Evolutionary conservation across 2,329 filamentous ascomycete species (phyloP).

Genomic region (Fusarium nematophilum): DNA sequence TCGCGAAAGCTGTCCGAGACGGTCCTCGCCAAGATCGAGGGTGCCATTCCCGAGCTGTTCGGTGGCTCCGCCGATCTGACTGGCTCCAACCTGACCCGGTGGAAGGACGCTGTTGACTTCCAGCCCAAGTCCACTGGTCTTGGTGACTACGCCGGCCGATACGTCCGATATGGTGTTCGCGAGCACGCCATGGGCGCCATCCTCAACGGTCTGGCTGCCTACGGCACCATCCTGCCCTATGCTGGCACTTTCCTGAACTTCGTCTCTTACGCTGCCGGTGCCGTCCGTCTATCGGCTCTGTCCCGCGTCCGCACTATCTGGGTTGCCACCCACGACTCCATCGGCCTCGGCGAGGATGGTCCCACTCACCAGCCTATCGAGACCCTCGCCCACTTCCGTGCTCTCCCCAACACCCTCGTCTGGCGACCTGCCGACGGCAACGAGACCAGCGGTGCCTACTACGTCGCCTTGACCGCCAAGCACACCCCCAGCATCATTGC

Average conservation of each 20-base stretch:
- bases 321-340: constrained; percentile 98
- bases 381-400: constrained; percentile 97
- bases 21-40: constrained; percentile 89
- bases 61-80: constrained; percentile 98
- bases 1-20: constrained; percentile 97
- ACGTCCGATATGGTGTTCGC: constrained; percentile 91
- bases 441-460: constrained; percentile 98
- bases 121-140: constrained; percentile 88
- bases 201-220: constrained; percentile 94
- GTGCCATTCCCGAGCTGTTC: constrained; percentile 86
- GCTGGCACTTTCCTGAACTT: constrained; percentile 99
- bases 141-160: constrained; percentile 90
- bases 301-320: constrained; percentile 93
- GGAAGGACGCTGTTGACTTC: constrained; percentile 98
- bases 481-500: constrained; percentile 93
- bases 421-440: constrained; percentile 99
- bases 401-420: constrained; percentile 98
- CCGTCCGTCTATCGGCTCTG: constrained; percentile 92
- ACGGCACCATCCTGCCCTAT: constrained; percentile 94
- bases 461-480: constrained; percentile 90
- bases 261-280: constrained; percentile 95
- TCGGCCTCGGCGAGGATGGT: constrained; percentile 98
- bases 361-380: constrained; percentile 99
- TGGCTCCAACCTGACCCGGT: constrained; percentile 97
- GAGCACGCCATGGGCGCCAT: constrained; percentile 94